These are phyloP conservation scores for Diaporthe sp. DNA, from an alignment of 2,329 filamentous ascomycete genomes.

Conservation along the genomic window DNA sequence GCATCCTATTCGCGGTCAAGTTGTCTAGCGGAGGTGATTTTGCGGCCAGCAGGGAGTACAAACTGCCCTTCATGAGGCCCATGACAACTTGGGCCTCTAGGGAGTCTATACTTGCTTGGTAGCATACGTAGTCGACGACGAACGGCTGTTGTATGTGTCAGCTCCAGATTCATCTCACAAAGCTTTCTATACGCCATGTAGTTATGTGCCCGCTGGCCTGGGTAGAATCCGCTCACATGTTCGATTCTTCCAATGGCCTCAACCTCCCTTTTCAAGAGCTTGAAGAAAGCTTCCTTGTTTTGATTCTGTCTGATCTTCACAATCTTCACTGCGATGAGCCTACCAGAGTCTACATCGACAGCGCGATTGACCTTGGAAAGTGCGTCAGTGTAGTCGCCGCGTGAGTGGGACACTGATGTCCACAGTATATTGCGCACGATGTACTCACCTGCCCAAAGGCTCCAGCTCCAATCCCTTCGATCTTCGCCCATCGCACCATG, in stretches of 20 bases:
- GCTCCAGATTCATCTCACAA: too few relatives aligned
- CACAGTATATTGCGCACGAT: too few relatives aligned
- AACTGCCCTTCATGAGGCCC: conserved; percentile 17
- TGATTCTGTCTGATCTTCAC: background rate
- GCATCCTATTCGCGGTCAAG: background rate
- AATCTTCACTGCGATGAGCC: conserved; percentile 4
- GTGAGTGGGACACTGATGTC: too few relatives aligned
- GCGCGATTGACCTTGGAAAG: background rate
- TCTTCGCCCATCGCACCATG: background rate
- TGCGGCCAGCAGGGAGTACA: background rate
- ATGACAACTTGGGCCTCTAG: background rate
- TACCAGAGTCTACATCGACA: conserved; percentile 19
- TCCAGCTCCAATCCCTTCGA: background rate
- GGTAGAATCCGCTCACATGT: background rate
- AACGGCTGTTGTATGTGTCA: background rate
- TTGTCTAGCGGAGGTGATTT: background rate
- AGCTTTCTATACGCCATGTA: background rate
- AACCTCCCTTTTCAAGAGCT: background rate
- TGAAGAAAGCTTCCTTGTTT: background rate
- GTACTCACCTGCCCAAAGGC: conserved; percentile 1
- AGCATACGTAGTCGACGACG: conserved; percentile 13
- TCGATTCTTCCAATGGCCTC: conserved; percentile 7
- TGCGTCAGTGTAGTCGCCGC: background rate
- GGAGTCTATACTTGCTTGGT: background rate
- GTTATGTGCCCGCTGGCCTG: background rate